A percentile compares a stretch with the other conserved stretches of the same genome.
phyloP scores from a whole-genome alignment of 805 yeast genomes.

The Kodamaea kaohsiungensis region DNA sequence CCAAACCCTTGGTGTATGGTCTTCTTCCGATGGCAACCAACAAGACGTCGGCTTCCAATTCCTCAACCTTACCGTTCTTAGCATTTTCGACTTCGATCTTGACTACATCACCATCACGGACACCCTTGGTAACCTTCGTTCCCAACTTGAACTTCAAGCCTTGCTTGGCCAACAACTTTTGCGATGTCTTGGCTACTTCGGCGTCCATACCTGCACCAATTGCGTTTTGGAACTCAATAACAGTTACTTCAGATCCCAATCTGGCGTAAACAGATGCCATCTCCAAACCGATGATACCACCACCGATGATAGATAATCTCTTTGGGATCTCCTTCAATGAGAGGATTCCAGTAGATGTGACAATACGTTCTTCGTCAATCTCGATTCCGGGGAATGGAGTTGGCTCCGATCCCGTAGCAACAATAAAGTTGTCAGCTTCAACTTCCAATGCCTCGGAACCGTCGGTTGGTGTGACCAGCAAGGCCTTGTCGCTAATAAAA shows the following conservation, averaged over 20 bases:
- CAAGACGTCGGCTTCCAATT: conserved; percentile 85
- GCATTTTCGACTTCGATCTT: conserved; percentile 85
- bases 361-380: conserved; percentile 96
- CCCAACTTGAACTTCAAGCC: conserved; percentile 91
- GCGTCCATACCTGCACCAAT: conserved; percentile 99
- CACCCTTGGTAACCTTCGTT: conserved; percentile 87
- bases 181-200: conserved; percentile 88
- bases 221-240: conserved; percentile 84
- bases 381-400: conserved; percentile 98
- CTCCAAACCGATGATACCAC: conserved; percentile 99
- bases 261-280: conserved; percentile 98
- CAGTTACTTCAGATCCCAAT: conserved; percentile 93
- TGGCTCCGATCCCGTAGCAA: conserved; percentile 98
- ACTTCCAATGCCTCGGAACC: conserved; percentile 72
- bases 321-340: conserved; percentile 88
- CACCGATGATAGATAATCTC: conserved; percentile 91
- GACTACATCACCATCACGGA: conserved; percentile 85
- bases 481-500: conserved; percentile 74
- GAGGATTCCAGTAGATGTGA: conserved; percentile 91
- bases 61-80: conserved; percentile 79
- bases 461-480: conserved; percentile 83
- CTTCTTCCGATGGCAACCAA: conserved; percentile 99
- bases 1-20: conserved; percentile 89
- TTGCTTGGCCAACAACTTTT: conserved; percentile 89
- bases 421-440: conserved; percentile 82